phyloP scores from a whole-genome alignment of 805 yeast species.

The Jamesozyma jinghongensis region DNA sequence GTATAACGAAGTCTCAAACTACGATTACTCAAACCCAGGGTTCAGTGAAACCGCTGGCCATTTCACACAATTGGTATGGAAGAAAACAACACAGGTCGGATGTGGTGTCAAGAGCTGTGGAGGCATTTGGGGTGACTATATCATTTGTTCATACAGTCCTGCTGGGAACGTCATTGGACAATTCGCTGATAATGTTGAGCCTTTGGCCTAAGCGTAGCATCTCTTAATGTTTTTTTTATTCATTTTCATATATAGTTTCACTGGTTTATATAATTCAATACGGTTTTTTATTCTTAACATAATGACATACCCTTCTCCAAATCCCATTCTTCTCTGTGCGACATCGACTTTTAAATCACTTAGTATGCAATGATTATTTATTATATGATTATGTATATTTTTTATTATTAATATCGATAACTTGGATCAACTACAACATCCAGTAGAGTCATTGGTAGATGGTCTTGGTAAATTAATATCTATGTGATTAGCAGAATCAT shows the following conservation, averaged over 20 bases:
- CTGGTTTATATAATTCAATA: no score
- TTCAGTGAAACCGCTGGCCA: conserved; percentile 45
- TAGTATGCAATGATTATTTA: no score
- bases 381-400: neutral
- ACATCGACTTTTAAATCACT: no score
- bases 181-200: conserved; percentile 34
- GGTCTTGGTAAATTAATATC: conserved; percentile 36
- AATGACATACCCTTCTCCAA: no score
- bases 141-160: conserved; percentile 66
- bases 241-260: no score
- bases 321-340: no score
- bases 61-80: conserved; percentile 74
- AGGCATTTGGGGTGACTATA: conserved; percentile 46
- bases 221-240: no score
- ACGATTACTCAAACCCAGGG: conserved; percentile 45
- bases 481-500: conserved; percentile 8
- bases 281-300: no score
- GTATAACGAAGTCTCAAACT: conserved; percentile 56
- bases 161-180: conserved; percentile 61
- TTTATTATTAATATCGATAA: neutral
- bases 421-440: conserved; percentile 36
- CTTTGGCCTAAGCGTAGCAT: conserved; percentile 1
- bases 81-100: conserved; percentile 48
- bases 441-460: conserved; percentile 35
- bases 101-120: conserved; percentile 61